phyloP scores from a whole-genome alignment of 2,329 filamentous ascomycete species.

The Ascochyta fabae region DNA sequence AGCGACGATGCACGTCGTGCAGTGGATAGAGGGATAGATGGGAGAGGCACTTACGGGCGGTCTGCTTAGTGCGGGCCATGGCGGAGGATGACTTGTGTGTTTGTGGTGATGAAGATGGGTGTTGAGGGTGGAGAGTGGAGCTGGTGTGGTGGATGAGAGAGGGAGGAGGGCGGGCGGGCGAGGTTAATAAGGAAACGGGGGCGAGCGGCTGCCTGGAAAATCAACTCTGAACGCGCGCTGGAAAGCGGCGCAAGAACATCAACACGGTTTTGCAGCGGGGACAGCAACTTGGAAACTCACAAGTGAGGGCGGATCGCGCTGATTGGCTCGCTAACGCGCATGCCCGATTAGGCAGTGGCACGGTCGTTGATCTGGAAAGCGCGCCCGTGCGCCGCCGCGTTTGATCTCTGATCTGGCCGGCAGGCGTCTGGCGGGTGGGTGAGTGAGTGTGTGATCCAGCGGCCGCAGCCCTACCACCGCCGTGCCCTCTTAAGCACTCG shows the following conservation, averaged over 20 bases:
- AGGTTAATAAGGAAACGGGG: constrained; percentile 48
- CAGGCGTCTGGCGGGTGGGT: constrained; percentile 20
- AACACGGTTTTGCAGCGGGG: constrained; percentile 32
- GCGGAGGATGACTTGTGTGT: constrained; percentile 20
- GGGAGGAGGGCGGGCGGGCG: constrained; percentile 44
- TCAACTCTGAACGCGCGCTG: constrained; percentile 35
- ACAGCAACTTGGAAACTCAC: constrained; percentile 32
- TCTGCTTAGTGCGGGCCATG: constrained; percentile 64
- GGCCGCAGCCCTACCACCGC: constrained; percentile 26
- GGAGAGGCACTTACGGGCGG: constrained; percentile 57
- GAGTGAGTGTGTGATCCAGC: constrained; percentile 34
- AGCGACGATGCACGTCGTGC: constrained; percentile 30
- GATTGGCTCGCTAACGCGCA: constrained; percentile 36
- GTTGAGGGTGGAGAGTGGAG: constrained; percentile 33
- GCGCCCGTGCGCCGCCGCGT: constrained; percentile 34
- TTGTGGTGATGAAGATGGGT: constrained; percentile 9
- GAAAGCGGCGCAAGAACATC: constrained; percentile 38
- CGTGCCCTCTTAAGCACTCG: constrained; percentile 36
- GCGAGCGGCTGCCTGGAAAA: constrained; percentile 47
- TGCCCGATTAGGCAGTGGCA: constrained; percentile 35
- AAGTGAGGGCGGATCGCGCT: constrained; percentile 15
- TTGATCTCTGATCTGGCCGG: constrained; percentile 37
- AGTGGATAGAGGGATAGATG: constrained; percentile 4
- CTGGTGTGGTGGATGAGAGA: constrained; percentile 47
- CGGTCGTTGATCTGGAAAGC: constrained; percentile 42